Evolutionary conservation across 768 basidiomycete genomes (phyloP).

Genomic region (Grammothele lineata): DNA sequence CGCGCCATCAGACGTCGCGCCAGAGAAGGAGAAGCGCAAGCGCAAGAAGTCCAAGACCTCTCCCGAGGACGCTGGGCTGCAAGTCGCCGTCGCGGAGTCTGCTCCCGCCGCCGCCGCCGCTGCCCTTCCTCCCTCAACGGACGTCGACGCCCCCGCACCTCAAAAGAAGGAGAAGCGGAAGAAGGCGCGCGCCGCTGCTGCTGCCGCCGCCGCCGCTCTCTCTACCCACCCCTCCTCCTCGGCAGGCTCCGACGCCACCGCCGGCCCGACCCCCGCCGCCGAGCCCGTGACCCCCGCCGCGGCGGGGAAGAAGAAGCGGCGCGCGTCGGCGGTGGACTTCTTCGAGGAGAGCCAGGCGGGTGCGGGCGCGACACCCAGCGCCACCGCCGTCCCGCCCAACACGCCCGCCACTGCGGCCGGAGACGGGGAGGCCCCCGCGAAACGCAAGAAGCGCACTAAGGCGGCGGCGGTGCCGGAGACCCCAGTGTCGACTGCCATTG

Average conservation of each 20-base stretch:
- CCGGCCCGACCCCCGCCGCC: neutral
- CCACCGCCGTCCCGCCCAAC: constrained; percentile 18
- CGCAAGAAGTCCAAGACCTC: constrained; percentile 6
- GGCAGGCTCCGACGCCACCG: too few species aligned
- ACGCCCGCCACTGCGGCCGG: constrained; percentile 22
- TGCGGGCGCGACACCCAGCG: constrained; percentile 1
- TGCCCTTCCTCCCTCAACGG: neutral
- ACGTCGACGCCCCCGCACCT: constrained; percentile 2
- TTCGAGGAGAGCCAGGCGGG: constrained; percentile 17
- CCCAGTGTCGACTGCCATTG: constrained; percentile 13
- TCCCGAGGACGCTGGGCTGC: neutral
- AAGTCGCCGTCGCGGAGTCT: neutral
- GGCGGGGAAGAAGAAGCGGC: constrained; percentile 14
- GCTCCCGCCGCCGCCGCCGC: neutral
- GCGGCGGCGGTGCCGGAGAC: constrained; percentile 13
- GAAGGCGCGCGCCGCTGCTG: constrained; percentile 9
- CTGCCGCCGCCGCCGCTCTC: neutral
- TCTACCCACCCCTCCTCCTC: too few species aligned
- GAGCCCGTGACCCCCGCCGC: constrained; percentile 15
- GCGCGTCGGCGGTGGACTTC: constrained; percentile 24
- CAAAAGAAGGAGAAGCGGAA: constrained; percentile 17
- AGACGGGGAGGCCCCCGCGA: constrained; percentile 15
- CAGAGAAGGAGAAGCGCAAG: constrained; percentile 21
- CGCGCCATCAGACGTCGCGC: neutral
- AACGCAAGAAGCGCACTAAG: constrained; percentile 19